These are phyloP conservation scores for Neurospora sp. DNA, from an alignment of 495 filamentous ascomycete genomes.

Conservation along the genomic window DNA sequence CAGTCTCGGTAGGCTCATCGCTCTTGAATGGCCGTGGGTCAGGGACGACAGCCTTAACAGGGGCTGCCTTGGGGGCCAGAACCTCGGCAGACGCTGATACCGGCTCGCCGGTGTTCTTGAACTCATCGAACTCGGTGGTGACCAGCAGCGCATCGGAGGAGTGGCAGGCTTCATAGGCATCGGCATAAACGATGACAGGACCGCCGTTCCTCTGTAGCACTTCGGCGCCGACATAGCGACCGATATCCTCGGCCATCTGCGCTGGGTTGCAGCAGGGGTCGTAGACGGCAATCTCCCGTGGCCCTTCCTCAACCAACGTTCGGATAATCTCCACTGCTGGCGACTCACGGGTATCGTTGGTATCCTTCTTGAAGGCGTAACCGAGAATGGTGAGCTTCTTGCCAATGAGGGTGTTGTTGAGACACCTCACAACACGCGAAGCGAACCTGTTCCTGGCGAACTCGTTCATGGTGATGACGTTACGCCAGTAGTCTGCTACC, in stretches of 20 bases:
- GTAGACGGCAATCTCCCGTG: slow-evolving; percentile 56
- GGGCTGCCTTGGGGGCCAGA: background rate
- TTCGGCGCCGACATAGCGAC: slow-evolving; percentile 19
- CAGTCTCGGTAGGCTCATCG: slow-evolving; percentile 19
- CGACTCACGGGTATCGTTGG: slow-evolving; percentile 62
- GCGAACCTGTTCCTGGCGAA: slow-evolving; percentile 59
- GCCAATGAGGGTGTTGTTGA: slow-evolving; percentile 54
- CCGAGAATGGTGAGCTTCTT: slow-evolving; percentile 70
- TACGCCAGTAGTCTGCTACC: slow-evolving; percentile 65
- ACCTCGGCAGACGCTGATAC: background rate
- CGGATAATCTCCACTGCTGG: slow-evolving; percentile 56
- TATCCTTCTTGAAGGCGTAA: slow-evolving; percentile 73
- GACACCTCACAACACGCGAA: slow-evolving; percentile 47
- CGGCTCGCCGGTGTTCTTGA: slow-evolving; percentile 25
- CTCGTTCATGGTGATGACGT: slow-evolving; percentile 67
- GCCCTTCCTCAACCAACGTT: slow-evolving; percentile 48
- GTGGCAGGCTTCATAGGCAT: slow-evolving; percentile 42
- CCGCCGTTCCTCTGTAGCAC: slow-evolving; percentile 24
- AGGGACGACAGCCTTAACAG: background rate
- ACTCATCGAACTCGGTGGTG: slow-evolving; percentile 57
- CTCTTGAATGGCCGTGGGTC: slow-evolving; percentile 7
- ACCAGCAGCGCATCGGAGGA: slow-evolving; percentile 46
- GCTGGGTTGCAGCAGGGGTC: slow-evolving; percentile 51
- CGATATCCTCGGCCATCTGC: slow-evolving; percentile 29
- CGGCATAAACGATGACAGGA: slow-evolving; percentile 27